Conservation (phyloP, 164 flowering plant species). For the Chimonanthus salicifolius region DNA sequence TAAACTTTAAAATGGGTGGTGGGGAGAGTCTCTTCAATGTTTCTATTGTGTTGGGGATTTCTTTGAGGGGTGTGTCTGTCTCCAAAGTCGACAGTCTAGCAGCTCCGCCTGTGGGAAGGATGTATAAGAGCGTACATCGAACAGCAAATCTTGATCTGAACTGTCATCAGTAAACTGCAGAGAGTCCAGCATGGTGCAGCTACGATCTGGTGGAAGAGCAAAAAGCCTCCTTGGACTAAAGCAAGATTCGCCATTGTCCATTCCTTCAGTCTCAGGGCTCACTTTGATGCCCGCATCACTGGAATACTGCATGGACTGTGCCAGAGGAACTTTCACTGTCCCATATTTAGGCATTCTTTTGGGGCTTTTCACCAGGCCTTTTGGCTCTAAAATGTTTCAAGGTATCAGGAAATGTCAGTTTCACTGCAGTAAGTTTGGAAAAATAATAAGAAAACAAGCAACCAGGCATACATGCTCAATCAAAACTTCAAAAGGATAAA, state of each 20-base stretch:
- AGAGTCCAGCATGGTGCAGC: slow-evolving; percentile 52
- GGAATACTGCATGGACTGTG: slow-evolving; percentile 6
- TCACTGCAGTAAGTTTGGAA: neutral
- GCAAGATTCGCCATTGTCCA: slow-evolving; percentile 44
- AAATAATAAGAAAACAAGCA: neutral
- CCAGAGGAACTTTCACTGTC: slow-evolving; percentile 2
- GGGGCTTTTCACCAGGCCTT: slow-evolving; percentile 43
- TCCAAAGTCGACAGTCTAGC: slow-evolving; percentile 24
- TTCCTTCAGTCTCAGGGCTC: slow-evolving; percentile 36
- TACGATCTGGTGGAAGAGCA: slow-evolving; percentile 49
- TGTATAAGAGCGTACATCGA: slow-evolving; percentile 66
- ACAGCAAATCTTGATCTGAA: slow-evolving; percentile 74
- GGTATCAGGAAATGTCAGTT: neutral
- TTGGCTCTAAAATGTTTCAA: slow-evolving; percentile 41
- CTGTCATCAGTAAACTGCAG: slow-evolving; percentile 43
- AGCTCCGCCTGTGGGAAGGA: slow-evolving; percentile 90
- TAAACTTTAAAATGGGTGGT: neutral
- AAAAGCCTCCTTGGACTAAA: slow-evolving; percentile 66
- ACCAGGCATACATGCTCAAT: neutral
- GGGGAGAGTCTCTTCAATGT: neutral
- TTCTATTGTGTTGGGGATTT: neutral
- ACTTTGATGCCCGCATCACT: slow-evolving; percentile 20
- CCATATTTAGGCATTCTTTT: slow-evolving; percentile 19
- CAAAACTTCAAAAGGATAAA: neutral
- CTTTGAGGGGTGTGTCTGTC: neutral